Percentiles rank a stretch among this genome's conserved stretches.
Conservation (phyloP, 192 early-diverging fungal genomes). For the Backusella sp. region DNA sequence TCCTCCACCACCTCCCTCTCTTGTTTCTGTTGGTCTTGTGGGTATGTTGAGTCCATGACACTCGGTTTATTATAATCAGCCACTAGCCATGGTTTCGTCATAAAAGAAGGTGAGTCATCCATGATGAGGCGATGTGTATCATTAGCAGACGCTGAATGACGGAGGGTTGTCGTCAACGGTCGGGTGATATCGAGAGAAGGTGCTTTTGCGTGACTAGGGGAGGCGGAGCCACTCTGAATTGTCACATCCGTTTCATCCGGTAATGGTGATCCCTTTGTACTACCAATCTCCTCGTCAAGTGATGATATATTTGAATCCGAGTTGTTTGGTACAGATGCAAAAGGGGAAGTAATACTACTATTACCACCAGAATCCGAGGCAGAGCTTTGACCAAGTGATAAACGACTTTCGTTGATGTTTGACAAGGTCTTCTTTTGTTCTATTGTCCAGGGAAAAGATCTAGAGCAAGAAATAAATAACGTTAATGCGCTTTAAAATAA, state of each 20-base stretch:
- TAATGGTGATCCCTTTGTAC: neutral
- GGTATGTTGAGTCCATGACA: neutral
- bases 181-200: neutral
- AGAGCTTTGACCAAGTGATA: neutral
- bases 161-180: neutral
- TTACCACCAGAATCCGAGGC: neutral
- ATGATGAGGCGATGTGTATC: neutral
- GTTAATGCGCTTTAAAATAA: neutral
- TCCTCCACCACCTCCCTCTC: neutral
- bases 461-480: neutral
- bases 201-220: neutral
- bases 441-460: constrained; percentile 18
- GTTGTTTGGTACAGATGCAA: neutral
- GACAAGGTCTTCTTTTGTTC: neutral
- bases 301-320: constrained; percentile 6
- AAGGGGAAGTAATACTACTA: neutral
- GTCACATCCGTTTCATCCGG: neutral
- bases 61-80: neutral
- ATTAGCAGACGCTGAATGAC: constrained; percentile 2
- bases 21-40: neutral
- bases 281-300: neutral
- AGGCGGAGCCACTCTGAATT: neutral
- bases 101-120: neutral
- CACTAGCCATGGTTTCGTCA: neutral
- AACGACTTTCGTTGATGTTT: neutral